phyloP scores from a whole-genome alignment of 2,329 filamentous ascomycete genomes.

The Pseudogymnoascus sp. region DNA sequence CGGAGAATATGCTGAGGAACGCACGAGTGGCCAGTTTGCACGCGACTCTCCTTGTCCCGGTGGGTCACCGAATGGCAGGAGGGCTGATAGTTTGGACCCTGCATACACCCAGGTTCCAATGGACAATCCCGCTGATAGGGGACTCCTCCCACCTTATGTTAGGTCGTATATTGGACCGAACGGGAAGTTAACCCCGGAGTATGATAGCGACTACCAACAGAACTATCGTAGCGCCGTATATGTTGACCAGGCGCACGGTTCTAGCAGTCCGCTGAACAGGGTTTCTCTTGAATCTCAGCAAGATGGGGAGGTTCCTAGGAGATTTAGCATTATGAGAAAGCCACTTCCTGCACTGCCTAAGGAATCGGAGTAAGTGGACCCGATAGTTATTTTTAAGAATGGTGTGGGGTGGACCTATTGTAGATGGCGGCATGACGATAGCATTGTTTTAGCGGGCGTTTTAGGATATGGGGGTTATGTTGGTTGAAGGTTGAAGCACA shows the following conservation, averaged over 20 bases:
- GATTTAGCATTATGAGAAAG: conserved; percentile 29
- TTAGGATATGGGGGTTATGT: neutral
- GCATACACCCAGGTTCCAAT: neutral
- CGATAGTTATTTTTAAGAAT: neutral
- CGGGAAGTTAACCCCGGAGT: neutral
- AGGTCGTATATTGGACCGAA: conserved; percentile 1
- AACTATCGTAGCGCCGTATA: neutral
- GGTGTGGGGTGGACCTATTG: neutral
- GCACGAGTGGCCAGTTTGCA: neutral
- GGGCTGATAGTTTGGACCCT: neutral
- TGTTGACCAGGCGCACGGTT: neutral
- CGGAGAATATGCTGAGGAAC: neutral
- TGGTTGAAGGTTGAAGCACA: neutral
- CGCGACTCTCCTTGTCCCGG: neutral
- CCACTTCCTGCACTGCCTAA: conserved; percentile 35
- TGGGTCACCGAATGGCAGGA: neutral
- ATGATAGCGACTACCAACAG: conserved; percentile 6
- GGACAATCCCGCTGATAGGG: neutral
- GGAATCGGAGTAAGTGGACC: neutral
- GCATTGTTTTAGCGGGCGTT: conserved; percentile 4
- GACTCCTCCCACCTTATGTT: neutral
- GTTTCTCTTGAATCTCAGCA: neutral
- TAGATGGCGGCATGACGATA: neutral
- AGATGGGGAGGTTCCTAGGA: neutral
- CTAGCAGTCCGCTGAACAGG: neutral